These are phyloP conservation scores for Pseudogymnoascus sp. DNA, from an alignment of 2,329 filamentous ascomycete genomes.

Conservation along the genomic window DNA sequence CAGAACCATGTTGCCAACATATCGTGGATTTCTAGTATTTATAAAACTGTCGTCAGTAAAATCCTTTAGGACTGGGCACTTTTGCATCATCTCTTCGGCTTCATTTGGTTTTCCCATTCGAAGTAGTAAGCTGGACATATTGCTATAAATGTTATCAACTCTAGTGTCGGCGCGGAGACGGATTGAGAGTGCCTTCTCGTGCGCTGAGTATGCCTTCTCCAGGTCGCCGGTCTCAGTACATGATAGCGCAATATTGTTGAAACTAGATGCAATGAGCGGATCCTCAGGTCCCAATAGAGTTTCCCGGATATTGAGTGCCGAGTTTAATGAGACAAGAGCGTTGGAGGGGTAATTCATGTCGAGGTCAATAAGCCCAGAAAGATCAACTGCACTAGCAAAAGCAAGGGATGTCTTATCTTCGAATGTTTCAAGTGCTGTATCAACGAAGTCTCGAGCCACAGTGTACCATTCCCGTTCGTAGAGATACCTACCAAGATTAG, in stretches of 20 bases:
- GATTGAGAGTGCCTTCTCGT: slow-evolving; percentile 27
- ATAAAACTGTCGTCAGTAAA: slow-evolving; percentile 35
- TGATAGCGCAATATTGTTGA: slow-evolving; percentile 32
- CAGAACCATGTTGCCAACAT: slow-evolving; percentile 8
- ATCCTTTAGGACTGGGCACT: slow-evolving; percentile 31
- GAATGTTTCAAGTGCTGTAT: slow-evolving; percentile 24
- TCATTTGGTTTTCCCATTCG: slow-evolving; percentile 32
- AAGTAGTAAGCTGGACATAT: slow-evolving; percentile 33
- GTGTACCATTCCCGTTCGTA: slow-evolving; percentile 31
- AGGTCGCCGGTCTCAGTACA: slow-evolving; percentile 32
- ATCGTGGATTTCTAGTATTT: slow-evolving; percentile 20
- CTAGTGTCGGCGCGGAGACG: slow-evolving; percentile 27
- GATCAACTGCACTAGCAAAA: slow-evolving; percentile 30
- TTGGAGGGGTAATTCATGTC: slow-evolving; percentile 25
- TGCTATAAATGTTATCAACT: slow-evolving; percentile 36
- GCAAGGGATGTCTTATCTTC: slow-evolving; percentile 23
- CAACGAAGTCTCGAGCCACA: slow-evolving; percentile 24
- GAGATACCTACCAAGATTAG: slow-evolving; percentile 26
- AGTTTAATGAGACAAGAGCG: slow-evolving; percentile 25
- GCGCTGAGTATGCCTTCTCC: slow-evolving; percentile 26
- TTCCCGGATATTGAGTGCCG: slow-evolving; percentile 25
- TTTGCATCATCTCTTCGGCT: slow-evolving; percentile 31
- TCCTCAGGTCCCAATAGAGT: slow-evolving; percentile 23
- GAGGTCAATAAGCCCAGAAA: slow-evolving; percentile 30
- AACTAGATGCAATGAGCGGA: slow-evolving; percentile 28